These are phyloP conservation scores for Globisporangium parvum DNA, from an alignment of 352 stramenopile genomes.

Conservation along the genomic window DNA sequence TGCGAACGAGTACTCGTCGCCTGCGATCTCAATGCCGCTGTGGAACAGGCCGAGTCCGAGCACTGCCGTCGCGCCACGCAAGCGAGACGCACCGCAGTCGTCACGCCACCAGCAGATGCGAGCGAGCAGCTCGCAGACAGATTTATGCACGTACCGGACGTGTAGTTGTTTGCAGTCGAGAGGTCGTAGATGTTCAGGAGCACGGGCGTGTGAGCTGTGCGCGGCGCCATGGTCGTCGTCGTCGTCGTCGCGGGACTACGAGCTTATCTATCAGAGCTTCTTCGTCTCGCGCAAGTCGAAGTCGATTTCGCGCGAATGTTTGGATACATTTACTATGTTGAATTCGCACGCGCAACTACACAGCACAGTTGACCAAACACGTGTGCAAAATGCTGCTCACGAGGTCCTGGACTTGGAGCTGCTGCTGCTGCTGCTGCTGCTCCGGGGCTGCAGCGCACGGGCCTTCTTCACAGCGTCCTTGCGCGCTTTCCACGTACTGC, in stretches of 20 bases:
- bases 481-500: conserved; percentile 63
- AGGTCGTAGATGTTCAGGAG: conserved; percentile 92
- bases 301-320: conserved; percentile 1
- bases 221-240: conserved; percentile 28
- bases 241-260: no score
- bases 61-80: conserved; percentile 14
- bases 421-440: not conserved
- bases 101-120: not conserved
- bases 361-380: not conserved
- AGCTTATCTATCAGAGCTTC: no score
- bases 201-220: conserved; percentile 55
- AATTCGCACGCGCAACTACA: conserved; percentile 34
- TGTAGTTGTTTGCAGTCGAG: conserved; percentile 88
- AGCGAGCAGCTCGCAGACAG: not conserved
- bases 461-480: conserved; percentile 63
- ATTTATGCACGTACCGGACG: conserved; percentile 35
- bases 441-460: conserved; percentile 8
- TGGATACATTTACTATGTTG: not conserved
- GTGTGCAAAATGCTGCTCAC: not conserved
- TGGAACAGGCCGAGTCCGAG: conserved; percentile 90
- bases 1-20: conserved; percentile 91
- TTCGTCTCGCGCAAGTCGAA: conserved; percentile 24
- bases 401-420: not conserved
- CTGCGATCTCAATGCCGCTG: conserved; percentile 89
- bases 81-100: not conserved